Conservation (phyloP, 352 stramenopile genomes). For the Pythium phragmitis region DNA sequence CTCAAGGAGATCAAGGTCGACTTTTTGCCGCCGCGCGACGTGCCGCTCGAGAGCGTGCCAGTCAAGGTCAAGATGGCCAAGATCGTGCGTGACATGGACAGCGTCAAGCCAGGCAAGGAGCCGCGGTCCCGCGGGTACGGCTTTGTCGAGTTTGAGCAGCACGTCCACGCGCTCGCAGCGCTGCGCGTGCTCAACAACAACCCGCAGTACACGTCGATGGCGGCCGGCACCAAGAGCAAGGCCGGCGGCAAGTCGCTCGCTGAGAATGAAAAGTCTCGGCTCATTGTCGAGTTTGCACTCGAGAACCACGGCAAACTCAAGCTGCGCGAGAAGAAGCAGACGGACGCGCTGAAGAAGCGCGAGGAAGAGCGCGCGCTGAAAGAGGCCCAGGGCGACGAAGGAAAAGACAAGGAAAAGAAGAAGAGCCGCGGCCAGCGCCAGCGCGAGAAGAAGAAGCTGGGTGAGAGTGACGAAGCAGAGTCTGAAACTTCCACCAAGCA, state of each 20-base stretch:
- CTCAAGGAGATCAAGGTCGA: constrained; percentile 80
- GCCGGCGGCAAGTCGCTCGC: constrained; percentile 29
- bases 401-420: constrained; percentile 28
- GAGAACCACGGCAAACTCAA: constrained; percentile 90
- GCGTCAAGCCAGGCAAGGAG: constrained; percentile 59
- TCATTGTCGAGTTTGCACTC: constrained; percentile 89
- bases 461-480: constrained; percentile 12
- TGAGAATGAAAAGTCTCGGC: constrained; percentile 64
- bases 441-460: constrained; percentile 68
- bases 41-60: constrained; percentile 26
- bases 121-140: constrained; percentile 72
- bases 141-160: constrained; percentile 98
- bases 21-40: constrained; percentile 37
- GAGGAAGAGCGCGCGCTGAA: constrained; percentile 65
- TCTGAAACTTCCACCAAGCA: constrained; percentile 32
- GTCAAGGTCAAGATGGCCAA: constrained; percentile 86
- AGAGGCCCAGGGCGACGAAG: constrained; percentile 47
- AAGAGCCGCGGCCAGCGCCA: constrained; percentile 78
- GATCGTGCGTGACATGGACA: constrained; percentile 76
- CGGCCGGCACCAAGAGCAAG: constrained; percentile 46
- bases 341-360: constrained; percentile 66
- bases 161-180: constrained; percentile 95
- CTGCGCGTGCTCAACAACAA: constrained; percentile 98
- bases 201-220: constrained; percentile 79
- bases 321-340: constrained; percentile 72